These are phyloP conservation scores for Cicer bijugum DNA, from an alignment of 306 rosid species.

Conservation along the genomic window DNA sequence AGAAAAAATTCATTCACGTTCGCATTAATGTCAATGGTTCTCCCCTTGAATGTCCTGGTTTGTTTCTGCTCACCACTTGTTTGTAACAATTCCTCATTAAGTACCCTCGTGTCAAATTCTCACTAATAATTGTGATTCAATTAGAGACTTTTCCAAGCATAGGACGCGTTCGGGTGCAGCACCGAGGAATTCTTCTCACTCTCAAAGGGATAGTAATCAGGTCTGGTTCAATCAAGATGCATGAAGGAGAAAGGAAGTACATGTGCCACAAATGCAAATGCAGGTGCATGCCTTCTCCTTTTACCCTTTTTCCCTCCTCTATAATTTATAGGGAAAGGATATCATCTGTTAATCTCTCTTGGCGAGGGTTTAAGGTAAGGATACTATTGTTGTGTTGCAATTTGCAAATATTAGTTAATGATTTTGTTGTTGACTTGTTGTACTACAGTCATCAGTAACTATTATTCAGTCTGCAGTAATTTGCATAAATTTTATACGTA, in stretches of 20 bases:
- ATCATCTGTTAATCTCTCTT: background rate
- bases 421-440: background rate
- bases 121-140: background rate
- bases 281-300: conserved; percentile 45
- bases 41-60: conserved; percentile 82
- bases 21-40: conserved; percentile 74
- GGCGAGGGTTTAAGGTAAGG: background rate
- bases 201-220: conserved; percentile 90
- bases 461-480: no score
- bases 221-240: conserved; percentile 87
- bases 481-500: no score
- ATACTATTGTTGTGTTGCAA: background rate
- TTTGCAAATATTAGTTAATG: conserved; percentile 7
- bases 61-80: conserved; percentile 41
- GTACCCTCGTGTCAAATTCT: background rate
- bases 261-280: conserved; percentile 81
- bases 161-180: conserved; percentile 86
- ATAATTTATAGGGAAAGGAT: background rate
- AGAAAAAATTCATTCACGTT: conserved; percentile 73
- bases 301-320: background rate
- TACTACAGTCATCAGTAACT: background rate
- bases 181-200: conserved; percentile 86
- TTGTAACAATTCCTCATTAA: conserved; percentile 28
- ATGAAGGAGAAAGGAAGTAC: conserved; percentile 94
- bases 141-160: conserved; percentile 85